Percentiles rank a stretch among this genome's conserved stretches.
phyloP scores from a whole-genome alignment of 1,284 basidiomycete species.

The Takashimella koratensis region DNA sequence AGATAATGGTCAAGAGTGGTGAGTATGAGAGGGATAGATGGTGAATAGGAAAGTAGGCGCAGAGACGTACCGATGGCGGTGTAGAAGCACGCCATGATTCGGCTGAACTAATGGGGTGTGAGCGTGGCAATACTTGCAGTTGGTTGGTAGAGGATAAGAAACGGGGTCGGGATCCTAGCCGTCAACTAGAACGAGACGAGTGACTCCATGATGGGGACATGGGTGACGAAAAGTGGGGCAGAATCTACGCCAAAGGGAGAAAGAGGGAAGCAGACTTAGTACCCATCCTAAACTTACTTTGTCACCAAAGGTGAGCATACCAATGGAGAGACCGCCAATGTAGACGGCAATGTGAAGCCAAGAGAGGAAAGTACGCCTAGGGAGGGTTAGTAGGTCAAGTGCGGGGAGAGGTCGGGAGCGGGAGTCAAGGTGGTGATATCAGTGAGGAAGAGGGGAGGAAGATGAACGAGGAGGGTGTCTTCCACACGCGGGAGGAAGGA shows the following conservation, averaged over 20 bases:
- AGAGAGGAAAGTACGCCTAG: conserved; percentile 75
- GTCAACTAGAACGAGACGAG: background rate
- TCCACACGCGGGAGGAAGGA: too few species aligned
- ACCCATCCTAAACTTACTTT: conserved; percentile 68
- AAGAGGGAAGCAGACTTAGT: too few species aligned
- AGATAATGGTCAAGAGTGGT: background rate
- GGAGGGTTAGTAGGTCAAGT: background rate
- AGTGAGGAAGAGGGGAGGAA: background rate
- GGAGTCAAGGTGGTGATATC: background rate
- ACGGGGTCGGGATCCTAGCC: background rate
- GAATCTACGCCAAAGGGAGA: too few species aligned
- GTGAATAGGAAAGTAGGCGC: background rate
- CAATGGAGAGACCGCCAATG: conserved; percentile 86
- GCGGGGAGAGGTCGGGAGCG: background rate
- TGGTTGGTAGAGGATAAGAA: conserved; percentile 2
- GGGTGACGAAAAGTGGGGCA: too few species aligned
- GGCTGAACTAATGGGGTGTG: conserved; percentile 45
- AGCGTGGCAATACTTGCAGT: too few species aligned
- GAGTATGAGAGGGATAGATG: too few species aligned
- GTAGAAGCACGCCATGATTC: conserved; percentile 50
- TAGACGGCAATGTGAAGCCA: conserved; percentile 96
- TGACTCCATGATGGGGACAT: background rate
- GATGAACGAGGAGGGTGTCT: too few species aligned
- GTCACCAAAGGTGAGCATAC: conserved; percentile 94
- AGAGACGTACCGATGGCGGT: conserved; percentile 46